Evolutionary conservation across 345 rosid species (phyloP).

Genomic region (thale cress (Arabidopsis thaliana)): DNA sequence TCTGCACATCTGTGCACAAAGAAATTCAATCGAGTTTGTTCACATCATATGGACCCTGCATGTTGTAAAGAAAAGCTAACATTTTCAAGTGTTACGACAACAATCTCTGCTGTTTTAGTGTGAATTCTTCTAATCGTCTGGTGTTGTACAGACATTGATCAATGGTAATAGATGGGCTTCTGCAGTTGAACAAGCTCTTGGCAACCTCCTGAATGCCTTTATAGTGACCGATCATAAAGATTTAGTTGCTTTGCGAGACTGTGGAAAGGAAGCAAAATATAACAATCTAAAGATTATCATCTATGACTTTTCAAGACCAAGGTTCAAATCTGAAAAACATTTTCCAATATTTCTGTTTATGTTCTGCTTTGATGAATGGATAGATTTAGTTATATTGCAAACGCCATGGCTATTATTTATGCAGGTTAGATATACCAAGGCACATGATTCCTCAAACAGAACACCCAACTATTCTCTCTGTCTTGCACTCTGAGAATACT

Average conservation of each 20-base stretch:
- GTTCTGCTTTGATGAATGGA: constrained; percentile 9
- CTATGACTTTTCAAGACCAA: constrained; percentile 83
- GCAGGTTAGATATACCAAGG: constrained; percentile 72
- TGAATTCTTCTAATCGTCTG: constrained; percentile 12
- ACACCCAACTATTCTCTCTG: constrained; percentile 77
- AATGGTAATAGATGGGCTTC: constrained; percentile 81
- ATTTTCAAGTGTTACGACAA: not conserved
- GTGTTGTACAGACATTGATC: constrained; percentile 63
- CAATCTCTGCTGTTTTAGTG: constrained; percentile 19
- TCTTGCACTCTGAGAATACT: constrained; percentile 66
- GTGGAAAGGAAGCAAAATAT: constrained; percentile 76
- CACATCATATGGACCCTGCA: constrained; percentile 9
- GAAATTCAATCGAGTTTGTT: not conserved
- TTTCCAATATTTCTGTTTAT: constrained; percentile 15
- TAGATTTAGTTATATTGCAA: constrained; percentile 26
- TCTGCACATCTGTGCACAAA: not conserved
- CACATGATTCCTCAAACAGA: constrained; percentile 79
- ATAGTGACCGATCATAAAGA: constrained; percentile 80
- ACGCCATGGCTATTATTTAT: constrained; percentile 31
- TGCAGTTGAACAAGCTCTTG: constrained; percentile 88
- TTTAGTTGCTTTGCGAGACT: constrained; percentile 61
- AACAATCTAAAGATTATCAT: constrained; percentile 67
- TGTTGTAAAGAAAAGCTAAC: constrained; percentile 14
- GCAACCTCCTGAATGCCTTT: constrained; percentile 89
- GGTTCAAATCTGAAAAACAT: constrained; percentile 48